Evolutionary conservation across 2,329 filamentous ascomycete species (phyloP).

Genomic region (Monilinia fructigena): DNA sequence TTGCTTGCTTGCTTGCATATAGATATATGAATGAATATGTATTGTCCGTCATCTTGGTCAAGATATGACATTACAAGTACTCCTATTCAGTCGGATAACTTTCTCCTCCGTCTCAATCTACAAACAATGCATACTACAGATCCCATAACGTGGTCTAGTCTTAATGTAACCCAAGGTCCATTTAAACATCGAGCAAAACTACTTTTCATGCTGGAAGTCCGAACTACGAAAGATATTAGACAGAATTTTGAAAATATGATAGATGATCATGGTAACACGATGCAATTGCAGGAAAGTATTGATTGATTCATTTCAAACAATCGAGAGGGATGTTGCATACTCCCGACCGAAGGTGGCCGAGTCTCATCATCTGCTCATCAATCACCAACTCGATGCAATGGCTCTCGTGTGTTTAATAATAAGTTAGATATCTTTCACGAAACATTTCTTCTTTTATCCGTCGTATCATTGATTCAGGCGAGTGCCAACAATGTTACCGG

Average conservation of each 20-base stretch:
- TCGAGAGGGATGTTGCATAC: slow-evolving; percentile 22
- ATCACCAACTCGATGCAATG: slow-evolving; percentile 1
- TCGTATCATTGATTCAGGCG: slow-evolving; percentile 2
- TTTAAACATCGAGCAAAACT: slow-evolving; percentile 1
- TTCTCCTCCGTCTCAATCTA: slow-evolving; percentile 18
- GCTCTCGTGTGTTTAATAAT: not conserved
- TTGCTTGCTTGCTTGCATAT: not conserved
- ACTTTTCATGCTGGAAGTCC: slow-evolving; percentile 1
- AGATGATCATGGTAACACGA: slow-evolving; percentile 12
- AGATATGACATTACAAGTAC: not conserved
- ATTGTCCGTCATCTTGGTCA: slow-evolving; percentile 16
- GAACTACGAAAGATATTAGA: not conserved
- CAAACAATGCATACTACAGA: slow-evolving; percentile 2
- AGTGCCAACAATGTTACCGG: not conserved
- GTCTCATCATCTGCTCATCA: slow-evolving; percentile 21
- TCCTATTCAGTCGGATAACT: slow-evolving; percentile 7
- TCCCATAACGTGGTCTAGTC: slow-evolving; percentile 15
- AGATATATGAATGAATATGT: slow-evolving; percentile 13
- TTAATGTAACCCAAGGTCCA: not conserved
- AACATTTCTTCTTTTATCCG: not conserved
- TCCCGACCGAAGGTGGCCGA: slow-evolving; percentile 21
- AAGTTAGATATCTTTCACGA: not conserved
- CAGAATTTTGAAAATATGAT: slow-evolving; percentile 11
- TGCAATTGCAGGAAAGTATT: slow-evolving; percentile 18
- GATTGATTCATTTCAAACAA: slow-evolving; percentile 22